Evolutionary conservation across 441 rosid species (phyloP), one percentile per base, ranked within the genome.

Genomic region (Eugenia klotzschiana): DNA sequence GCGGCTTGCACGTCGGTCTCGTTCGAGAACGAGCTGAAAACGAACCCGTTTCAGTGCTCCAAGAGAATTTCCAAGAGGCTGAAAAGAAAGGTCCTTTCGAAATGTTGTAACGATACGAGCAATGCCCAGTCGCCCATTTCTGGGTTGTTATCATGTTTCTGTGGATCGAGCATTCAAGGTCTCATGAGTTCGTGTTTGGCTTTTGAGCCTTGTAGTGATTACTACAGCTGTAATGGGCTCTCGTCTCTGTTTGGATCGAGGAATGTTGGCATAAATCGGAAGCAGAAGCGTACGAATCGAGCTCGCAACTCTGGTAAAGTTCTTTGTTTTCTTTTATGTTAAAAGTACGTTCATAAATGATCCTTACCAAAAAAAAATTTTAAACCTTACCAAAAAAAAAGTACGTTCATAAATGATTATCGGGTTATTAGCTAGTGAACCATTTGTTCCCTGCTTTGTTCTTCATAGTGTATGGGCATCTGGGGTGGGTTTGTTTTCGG

Each of bases 181-280:
- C 82, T 84, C 85, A 81, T 80, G 37, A 79, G 51, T 54, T 84
- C 85, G 8, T 84, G 80, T 81, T 29, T 80, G 43, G 51, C 11
- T 49, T 83, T 84, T 9, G 82, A 84, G 85, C 82, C 85, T 50
- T 79, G 85, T 49, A 79, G 46, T 46, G 82, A 84, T 74, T 80
- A 80, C 85, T 84, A 15, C 80, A 49, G 58, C 46, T 84, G 58
- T 53, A 50, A 79, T 22, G 81, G 81, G 23, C 79, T 84, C 79
- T 46, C 85, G 37, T 84, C 86, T 49, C 29, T 81, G 81, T 50
- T 85, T 27, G 55, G 60, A 55, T 29, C 84, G 46, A 57, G 82
- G n/a, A 80, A 51, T 54, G 58, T 27, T 26, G 57, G 56, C 43
- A 54, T 51, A 22, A 26, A 51, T 54, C 57, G 82, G 82, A 50